These are phyloP conservation scores for Aspergillus affinis DNA, from an alignment of 495 filamentous ascomycete species.

Conservation along the genomic window DNA sequence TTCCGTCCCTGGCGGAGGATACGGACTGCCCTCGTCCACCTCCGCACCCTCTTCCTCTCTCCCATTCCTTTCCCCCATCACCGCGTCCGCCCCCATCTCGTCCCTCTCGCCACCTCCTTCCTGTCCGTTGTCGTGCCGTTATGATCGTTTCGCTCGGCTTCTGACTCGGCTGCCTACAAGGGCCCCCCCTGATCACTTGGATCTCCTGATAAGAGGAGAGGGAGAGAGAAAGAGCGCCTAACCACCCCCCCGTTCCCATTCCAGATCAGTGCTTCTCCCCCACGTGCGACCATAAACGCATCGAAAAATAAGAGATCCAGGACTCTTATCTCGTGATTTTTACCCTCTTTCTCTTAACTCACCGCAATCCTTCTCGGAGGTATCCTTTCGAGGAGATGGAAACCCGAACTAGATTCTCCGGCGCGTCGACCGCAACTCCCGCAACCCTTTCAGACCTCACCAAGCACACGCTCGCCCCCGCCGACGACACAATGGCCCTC, in stretches of 20 bases:
- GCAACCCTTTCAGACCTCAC: constrained; percentile 34
- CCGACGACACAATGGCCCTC: constrained; percentile 39
- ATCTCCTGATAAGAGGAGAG: constrained; percentile 20
- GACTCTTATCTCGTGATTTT: neutral
- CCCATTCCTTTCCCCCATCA: constrained; percentile 7
- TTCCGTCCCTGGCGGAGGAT: constrained; percentile 9
- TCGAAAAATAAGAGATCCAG: neutral
- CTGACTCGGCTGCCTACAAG: constrained; percentile 10
- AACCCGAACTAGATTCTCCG: constrained; percentile 16
- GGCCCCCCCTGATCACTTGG: neutral
- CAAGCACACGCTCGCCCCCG: constrained; percentile 28
- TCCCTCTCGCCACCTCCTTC: constrained; percentile 1
- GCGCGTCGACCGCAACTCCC: constrained; percentile 36
- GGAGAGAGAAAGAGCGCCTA: constrained; percentile 6
- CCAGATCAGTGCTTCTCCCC: constrained; percentile 12
- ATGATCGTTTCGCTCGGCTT: constrained; percentile 1
- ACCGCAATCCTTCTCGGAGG: neutral
- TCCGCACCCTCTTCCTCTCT: constrained; percentile 6
- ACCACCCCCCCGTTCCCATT: constrained; percentile 4
- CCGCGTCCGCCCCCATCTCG: constrained; percentile 5
- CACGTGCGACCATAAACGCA: neutral
- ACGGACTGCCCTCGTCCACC: constrained; percentile 8
- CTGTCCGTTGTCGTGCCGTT: neutral
- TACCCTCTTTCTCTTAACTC: neutral
- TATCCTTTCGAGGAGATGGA: constrained; percentile 14